Base-by-base conservation (phyloP, 208 protist genomes). In the Vickermania spadyakhi region DNA sequence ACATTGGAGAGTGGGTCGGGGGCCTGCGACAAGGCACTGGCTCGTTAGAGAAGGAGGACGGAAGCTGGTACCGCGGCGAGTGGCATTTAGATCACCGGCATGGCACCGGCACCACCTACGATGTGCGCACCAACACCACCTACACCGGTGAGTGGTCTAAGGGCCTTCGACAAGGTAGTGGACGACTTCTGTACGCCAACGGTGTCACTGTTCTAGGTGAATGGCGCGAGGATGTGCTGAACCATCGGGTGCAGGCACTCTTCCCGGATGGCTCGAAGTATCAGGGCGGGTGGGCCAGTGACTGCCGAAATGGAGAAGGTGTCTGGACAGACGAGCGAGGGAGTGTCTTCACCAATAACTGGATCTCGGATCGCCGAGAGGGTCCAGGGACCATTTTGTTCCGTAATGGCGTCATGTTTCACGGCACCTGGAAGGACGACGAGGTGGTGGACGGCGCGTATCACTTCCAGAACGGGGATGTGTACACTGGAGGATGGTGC, bases 1-100 rank as follows among this genome's bases (percentile, higher is more conserved):
- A 94, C 61, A 74, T 82, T 18, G 90, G 90, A 22, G 70, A 86
- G 60, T 96, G 90, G 87, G 58, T 65, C 1, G 58, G 1, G 3
- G 90, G 90, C 11, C 57, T 64, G 29, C 81, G 87, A 31, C 70
- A 93, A 41, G 90, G 90, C 41, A 73, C 79, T 50, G 90, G 90
- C n/a, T 54, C 75, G 21, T 70, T 92, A 29, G 60, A 62, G 22
- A 74, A 75, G 27, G 41, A 60, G 26, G 77, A 91, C 69, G 83
- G 84, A 2, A 73, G 70, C 49, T 81, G 74, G 68, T 96, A 92
- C 57, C 70, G 69, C 25, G 90, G 90, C n/a, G 64, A 78, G 55
- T 96, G 90, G 87, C 64, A 77, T 51, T 50, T 73, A 31, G 85
- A 93, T 62, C 68, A 74, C 13, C 77, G 69, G 53, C 72, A 89